Conservation (phyloP, 441 rosid species). For the Manihot esculenta region DNA sequence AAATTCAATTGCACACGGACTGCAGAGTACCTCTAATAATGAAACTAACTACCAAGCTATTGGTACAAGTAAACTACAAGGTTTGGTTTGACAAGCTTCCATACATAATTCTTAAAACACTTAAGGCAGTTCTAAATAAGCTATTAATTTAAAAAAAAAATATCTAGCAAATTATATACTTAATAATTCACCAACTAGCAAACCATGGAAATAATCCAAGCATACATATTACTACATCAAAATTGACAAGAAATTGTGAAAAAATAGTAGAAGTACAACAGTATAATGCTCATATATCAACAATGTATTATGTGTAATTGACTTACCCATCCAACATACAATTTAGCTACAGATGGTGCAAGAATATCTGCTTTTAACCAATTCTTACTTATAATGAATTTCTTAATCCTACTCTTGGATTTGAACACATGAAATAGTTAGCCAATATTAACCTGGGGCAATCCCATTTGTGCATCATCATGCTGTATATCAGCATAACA, state of each 20-base stretch:
- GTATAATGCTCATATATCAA: neutral
- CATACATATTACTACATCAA: neutral
- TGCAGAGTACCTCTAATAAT: neutral
- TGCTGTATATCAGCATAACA: neutral
- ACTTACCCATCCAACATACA: neutral
- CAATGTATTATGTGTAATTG: neutral
- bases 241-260: neutral
- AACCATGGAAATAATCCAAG: neutral
- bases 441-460: neutral
- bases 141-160: neutral
- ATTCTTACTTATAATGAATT: neutral
- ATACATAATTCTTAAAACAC: neutral
- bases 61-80: neutral
- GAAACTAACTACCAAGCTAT: neutral
- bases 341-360: constrained; percentile 2
- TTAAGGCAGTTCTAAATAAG: neutral
- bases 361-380: neutral
- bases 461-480: neutral
- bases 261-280: neutral
- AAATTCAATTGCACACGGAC: neutral
- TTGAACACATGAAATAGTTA: neutral
- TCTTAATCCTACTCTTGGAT: constrained; percentile 3
- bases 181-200: neutral
- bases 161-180: neutral
- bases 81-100: neutral